Conservation (phyloP, 352 stramenopile species). For the Globisporangium cylindrosporum region DNA sequence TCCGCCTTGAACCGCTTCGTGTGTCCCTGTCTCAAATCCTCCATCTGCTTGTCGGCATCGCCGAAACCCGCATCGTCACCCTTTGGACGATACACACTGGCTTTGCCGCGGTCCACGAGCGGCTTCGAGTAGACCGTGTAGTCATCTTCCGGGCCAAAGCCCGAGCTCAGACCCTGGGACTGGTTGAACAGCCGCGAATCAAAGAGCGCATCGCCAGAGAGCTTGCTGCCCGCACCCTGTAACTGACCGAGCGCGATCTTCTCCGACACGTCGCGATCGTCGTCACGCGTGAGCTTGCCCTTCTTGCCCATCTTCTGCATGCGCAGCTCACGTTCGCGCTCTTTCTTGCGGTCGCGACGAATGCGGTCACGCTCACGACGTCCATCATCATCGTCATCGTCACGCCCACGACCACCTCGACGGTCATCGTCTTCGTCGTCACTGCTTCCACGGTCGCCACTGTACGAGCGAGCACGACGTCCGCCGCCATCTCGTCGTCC, state of each 20-base stretch:
- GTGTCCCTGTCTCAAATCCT: slow-evolving; percentile 85
- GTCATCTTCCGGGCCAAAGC: slow-evolving; percentile 97
- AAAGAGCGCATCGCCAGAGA: slow-evolving; percentile 90
- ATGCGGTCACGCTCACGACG: slow-evolving; percentile 70
- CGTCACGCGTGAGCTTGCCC: slow-evolving; percentile 91
- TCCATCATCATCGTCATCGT: slow-evolving; percentile 63
- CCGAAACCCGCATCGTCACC: slow-evolving; percentile 80
- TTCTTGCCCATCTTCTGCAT: slow-evolving; percentile 94
- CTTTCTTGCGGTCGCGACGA: slow-evolving; percentile 92
- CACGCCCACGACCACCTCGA: slow-evolving; percentile 63
- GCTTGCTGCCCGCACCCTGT: slow-evolving; percentile 82
- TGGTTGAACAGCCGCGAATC: slow-evolving; percentile 99
- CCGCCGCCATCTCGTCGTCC: slow-evolving; percentile 14
- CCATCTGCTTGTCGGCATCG: slow-evolving; percentile 87
- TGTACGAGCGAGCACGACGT: slow-evolving; percentile 16
- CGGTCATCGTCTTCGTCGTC: slow-evolving; percentile 20
- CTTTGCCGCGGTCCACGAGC: slow-evolving; percentile 91
- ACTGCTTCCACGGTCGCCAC: slow-evolving; percentile 8
- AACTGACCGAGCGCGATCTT: slow-evolving; percentile 98
- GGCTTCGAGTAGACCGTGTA: slow-evolving; percentile 99
- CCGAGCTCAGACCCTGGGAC: slow-evolving; percentile 92
- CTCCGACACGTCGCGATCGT: slow-evolving; percentile 97
- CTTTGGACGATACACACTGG: slow-evolving; percentile 89
- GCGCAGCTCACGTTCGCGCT: slow-evolving; percentile 94
- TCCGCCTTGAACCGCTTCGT: slow-evolving; percentile 88